Conservation (phyloP, 1,139 yeast species). For the Scheffersomyces illinoinensis region DNA sequence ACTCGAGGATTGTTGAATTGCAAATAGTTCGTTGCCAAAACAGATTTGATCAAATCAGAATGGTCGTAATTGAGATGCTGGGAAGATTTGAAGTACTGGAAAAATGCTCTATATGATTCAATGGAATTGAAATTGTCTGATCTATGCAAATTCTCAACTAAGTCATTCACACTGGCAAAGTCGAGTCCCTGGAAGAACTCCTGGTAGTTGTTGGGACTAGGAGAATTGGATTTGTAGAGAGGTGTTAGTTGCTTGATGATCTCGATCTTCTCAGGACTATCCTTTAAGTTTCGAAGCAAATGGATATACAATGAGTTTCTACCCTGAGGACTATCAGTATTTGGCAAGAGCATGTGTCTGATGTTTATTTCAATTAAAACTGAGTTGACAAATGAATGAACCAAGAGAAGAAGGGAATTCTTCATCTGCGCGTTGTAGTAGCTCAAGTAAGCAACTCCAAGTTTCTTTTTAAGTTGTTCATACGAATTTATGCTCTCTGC, state of each 20-base stretch:
- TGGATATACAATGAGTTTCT: background rate
- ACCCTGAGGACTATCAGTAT: background rate
- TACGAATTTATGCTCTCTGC: background rate
- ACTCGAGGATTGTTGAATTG: constrained; percentile 15
- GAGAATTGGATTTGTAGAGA: constrained; percentile 13
- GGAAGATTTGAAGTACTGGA: constrained; percentile 30
- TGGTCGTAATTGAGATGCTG: constrained; percentile 33
- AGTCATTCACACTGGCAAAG: constrained; percentile 5
- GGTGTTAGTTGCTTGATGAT: constrained; percentile 15
- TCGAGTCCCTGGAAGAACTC: constrained; percentile 18
- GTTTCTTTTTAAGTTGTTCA: constrained; percentile 2
- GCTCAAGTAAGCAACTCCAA: constrained; percentile 8
- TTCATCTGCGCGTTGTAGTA: constrained; percentile 20
- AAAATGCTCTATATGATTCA: constrained; percentile 21
- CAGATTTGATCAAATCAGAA: constrained; percentile 21
- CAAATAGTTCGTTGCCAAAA: constrained; percentile 16
- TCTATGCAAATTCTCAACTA: constrained; percentile 14
- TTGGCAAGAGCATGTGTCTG: constrained; percentile 12
- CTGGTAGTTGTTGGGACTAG: constrained; percentile 14
- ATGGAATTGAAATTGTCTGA: constrained; percentile 20
- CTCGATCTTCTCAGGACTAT: constrained; percentile 13
- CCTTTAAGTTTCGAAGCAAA: constrained; percentile 7
- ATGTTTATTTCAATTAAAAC: constrained; percentile 28
- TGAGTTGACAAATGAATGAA: constrained; percentile 18
- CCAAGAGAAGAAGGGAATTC: constrained; percentile 20